Conservation (phyloP, 2,329 filamentous ascomycete species). For the Rutstroemia sp. region DNA sequence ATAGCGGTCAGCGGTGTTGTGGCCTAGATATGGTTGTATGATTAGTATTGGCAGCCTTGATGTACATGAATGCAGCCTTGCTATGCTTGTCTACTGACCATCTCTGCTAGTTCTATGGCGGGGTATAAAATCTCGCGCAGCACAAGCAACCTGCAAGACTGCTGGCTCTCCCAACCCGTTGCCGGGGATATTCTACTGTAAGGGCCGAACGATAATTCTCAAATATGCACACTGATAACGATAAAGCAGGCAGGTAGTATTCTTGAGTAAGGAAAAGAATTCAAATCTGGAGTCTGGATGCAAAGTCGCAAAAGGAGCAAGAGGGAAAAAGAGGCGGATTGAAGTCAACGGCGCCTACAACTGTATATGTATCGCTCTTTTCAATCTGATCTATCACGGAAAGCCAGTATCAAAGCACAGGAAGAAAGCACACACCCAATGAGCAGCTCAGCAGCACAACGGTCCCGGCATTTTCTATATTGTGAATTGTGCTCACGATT, state of each 20-base stretch:
- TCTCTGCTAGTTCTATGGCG: background rate
- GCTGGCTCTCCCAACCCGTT: slow-evolving; percentile 7
- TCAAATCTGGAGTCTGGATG: background rate
- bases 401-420: slow-evolving; percentile 16
- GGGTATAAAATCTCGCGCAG: slow-evolving; percentile 1
- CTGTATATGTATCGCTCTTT: slow-evolving; percentile 27
- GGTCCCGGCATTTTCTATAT: slow-evolving; percentile 13
- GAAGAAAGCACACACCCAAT: slow-evolving; percentile 15
- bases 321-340: slow-evolving; percentile 16
- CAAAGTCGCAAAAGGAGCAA: slow-evolving; percentile 19
- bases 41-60: slow-evolving; percentile 15
- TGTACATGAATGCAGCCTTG: background rate
- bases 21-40: slow-evolving; percentile 15
- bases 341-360: slow-evolving; percentile 23
- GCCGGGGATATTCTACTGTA: slow-evolving; percentile 5
- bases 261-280: background rate
- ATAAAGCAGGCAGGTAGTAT: slow-evolving; percentile 11
- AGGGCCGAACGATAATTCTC: background rate
- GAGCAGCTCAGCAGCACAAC: slow-evolving; percentile 22
- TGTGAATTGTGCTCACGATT: slow-evolving; percentile 26
- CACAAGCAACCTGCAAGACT: slow-evolving; percentile 8
- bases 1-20: slow-evolving; percentile 23
- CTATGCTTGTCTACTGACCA: slow-evolving; percentile 1
- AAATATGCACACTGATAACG: slow-evolving; percentile 13
- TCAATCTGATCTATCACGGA: slow-evolving; percentile 11